Percentiles rank a stretch among this genome's conserved stretches.
phyloP scores from a whole-genome alignment of 306 rosid species.

The Corylus avellana region DNA sequence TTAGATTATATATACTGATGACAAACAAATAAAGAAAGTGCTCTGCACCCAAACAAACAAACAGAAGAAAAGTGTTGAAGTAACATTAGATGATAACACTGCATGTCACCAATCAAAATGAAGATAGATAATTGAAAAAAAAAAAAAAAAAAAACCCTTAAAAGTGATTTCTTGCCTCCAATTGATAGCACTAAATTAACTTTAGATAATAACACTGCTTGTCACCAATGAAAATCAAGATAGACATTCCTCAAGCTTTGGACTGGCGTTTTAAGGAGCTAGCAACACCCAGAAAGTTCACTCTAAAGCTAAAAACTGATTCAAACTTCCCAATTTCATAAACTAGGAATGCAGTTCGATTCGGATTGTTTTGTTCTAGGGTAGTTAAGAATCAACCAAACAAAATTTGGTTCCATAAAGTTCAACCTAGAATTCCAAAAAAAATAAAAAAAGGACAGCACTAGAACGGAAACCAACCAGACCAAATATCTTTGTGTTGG shows the following conservation, averaged over 20 bases:
- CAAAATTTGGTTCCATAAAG: too few relatives aligned
- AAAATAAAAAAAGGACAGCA: too few relatives aligned
- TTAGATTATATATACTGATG: neutral
- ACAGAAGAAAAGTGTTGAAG: neutral
- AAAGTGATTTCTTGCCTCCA: neutral
- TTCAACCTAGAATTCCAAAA: too few relatives aligned
- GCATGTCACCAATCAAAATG: neutral
- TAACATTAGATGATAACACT: neutral
- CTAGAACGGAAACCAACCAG: too few relatives aligned
- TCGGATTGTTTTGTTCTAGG: too few relatives aligned
- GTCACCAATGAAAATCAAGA: too few relatives aligned
- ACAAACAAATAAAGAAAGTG: neutral
- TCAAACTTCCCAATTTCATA: too few relatives aligned
- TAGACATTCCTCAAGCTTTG: neutral
- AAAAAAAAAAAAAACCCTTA: neutral
- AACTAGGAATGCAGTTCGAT: too few relatives aligned
- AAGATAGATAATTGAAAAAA: neutral
- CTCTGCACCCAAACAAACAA: neutral
- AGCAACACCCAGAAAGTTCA: neutral
- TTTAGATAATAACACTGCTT: too few relatives aligned
- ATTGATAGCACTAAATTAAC: neutral
- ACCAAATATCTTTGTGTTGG: too few relatives aligned
- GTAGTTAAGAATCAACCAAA: too few relatives aligned
- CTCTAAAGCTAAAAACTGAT: neutral
- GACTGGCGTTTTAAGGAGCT: neutral